phyloP scores from a whole-genome alignment of 1,284 basidiomycete genomes.

The Cryptococcus jaspeensis region DNA sequence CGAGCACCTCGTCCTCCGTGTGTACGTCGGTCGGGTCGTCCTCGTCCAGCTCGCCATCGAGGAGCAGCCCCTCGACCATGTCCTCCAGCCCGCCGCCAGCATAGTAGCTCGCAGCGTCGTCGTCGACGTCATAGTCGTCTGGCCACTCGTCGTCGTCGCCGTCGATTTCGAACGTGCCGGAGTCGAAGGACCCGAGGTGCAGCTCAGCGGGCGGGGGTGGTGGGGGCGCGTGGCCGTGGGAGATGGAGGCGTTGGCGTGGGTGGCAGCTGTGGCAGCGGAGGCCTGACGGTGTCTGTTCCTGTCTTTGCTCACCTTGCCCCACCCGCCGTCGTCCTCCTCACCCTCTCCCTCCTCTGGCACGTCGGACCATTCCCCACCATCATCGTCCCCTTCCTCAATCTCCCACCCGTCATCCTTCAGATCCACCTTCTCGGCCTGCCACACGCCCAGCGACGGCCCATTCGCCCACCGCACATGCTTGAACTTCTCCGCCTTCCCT shows the following conservation, averaged over 20 bases:
- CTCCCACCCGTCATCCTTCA: no score
- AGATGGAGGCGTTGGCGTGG: not conserved
- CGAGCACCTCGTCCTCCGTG: no score
- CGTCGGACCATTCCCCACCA: not conserved
- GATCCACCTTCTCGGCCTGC: no score
- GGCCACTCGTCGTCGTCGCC: not conserved
- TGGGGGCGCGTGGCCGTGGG: not conserved
- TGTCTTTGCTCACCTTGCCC: not conserved
- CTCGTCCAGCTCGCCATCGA: no score
- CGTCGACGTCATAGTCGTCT: not conserved
- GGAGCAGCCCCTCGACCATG: no score
- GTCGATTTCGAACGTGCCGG: not conserved
- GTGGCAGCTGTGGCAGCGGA: not conserved
- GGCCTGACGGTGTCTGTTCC: not conserved
- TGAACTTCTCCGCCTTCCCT: no score
- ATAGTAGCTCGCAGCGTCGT: not conserved
- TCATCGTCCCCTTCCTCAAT: not conserved
- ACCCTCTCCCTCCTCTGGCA: not conserved
- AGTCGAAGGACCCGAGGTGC: conserved; percentile 2
- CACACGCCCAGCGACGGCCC: no score
- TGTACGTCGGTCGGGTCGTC: no score
- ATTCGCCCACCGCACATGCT: no score
- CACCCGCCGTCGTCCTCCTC: not conserved
- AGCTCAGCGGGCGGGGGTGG: not conserved
- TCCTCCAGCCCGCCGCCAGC: no score